Percentiles rank a stretch among this genome's conserved stretches.
These are phyloP conservation scores for Xylariales sp. DNA, from an alignment of 2,329 filamentous ascomycete species.

Conservation along the genomic window DNA sequence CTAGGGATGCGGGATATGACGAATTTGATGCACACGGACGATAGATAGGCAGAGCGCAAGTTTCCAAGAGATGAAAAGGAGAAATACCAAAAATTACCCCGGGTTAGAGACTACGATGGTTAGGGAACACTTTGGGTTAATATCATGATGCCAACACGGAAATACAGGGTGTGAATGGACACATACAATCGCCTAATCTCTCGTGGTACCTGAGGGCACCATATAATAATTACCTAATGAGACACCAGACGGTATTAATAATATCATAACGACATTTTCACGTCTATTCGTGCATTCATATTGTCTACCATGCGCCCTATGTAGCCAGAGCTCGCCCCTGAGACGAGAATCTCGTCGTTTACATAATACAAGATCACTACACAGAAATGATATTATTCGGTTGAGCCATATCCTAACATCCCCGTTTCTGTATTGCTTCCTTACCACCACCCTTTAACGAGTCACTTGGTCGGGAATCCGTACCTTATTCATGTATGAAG, in stretches of 20 bases:
- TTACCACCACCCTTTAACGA: too few relatives aligned
- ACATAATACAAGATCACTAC: too few relatives aligned
- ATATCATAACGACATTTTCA: background rate
- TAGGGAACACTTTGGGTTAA: background rate
- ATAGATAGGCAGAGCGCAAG: conserved; percentile 1
- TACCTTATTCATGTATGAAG: too few relatives aligned
- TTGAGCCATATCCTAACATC: too few relatives aligned
- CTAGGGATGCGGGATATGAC: conserved; percentile 4
- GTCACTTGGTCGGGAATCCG: too few relatives aligned
- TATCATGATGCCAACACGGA: background rate
- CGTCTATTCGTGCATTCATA: too few relatives aligned
- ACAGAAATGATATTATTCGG: too few relatives aligned
- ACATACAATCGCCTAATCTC: background rate
- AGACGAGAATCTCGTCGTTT: too few relatives aligned
- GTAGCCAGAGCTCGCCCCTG: too few relatives aligned
- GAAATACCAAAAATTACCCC: background rate
- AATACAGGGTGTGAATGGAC: background rate
- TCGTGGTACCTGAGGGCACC: background rate
- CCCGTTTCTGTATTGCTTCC: too few relatives aligned
- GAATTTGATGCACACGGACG: conserved; percentile 17
- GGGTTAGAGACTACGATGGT: background rate
- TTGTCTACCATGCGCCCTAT: too few relatives aligned
- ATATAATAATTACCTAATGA: conserved; percentile 27
- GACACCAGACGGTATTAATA: background rate
- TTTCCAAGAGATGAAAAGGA: background rate